Percentiles rank a stretch among this genome's conserved stretches.
Conservation (phyloP, 208 protist species). For the Tetramitus jugosus region DNA sequence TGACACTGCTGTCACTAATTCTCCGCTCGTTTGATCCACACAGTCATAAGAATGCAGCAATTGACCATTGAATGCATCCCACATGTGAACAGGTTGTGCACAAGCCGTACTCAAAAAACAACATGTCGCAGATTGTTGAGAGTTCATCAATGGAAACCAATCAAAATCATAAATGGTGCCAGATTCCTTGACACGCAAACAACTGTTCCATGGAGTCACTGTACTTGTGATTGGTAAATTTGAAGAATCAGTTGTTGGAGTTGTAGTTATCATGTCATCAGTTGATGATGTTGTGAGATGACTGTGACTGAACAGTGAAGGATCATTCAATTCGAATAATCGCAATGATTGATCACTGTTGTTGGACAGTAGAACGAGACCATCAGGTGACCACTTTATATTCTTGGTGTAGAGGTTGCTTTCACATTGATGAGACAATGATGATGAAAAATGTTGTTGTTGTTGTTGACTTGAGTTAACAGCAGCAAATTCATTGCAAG, state of each 20-base stretch:
- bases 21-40: not conserved
- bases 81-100: not conserved
- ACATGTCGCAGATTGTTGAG: not conserved
- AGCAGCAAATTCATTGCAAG: too few relatives aligned
- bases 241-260: not conserved
- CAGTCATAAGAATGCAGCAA: not conserved
- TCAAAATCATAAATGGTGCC: conserved; percentile 17
- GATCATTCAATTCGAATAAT: conserved; percentile 8
- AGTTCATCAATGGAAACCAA: conserved; percentile 20
- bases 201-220: not conserved
- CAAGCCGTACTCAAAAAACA: not conserved
- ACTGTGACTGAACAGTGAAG: not conserved
- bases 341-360: not conserved
- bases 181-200: not conserved
- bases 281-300: not conserved
- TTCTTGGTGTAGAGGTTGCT: not conserved
- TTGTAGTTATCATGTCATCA: not conserved
- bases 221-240: not conserved
- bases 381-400: conserved; percentile 19
- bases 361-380: not conserved
- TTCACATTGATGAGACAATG: not conserved
- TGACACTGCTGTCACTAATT: not conserved
- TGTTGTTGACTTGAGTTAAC: too few relatives aligned
- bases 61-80: conserved; percentile 14
- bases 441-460: too few relatives aligned